A percentile compares a stretch with the other conserved stretches of the same genome.
Evolutionary conservation across 225 moss, liverwort and hornwort genomes (phyloP).

Genomic region (Neckera pumila): DNA sequence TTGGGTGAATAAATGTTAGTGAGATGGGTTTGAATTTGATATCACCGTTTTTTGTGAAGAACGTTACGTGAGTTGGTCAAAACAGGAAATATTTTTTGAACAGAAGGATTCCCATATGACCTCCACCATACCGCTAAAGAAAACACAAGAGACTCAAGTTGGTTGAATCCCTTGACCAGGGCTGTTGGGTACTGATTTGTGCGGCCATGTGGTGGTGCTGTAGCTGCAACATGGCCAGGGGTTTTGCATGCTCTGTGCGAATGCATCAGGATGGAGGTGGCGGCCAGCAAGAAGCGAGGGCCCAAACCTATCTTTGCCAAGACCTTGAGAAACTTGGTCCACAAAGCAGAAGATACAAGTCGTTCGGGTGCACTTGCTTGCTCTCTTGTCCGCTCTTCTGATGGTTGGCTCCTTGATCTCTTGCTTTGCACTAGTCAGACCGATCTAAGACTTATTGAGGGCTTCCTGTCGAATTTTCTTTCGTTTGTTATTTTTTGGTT

Average conservation of each 20-base stretch:
- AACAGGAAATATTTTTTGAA: not conserved
- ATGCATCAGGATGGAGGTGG: slow-evolving; percentile 73
- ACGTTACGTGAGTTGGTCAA: not conserved
- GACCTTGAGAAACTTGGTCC: slow-evolving; percentile 66
- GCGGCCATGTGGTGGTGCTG: slow-evolving; percentile 4
- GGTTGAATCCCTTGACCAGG: not conserved
- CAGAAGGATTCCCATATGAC: not conserved
- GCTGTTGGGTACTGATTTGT: not conserved
- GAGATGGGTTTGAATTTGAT: not conserved
- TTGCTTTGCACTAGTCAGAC: not conserved
- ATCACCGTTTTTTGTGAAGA: not conserved
- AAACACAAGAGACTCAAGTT: not conserved
- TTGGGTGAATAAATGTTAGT: not conserved
- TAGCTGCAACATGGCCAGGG: slow-evolving; percentile 99
- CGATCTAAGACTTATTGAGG: not conserved
- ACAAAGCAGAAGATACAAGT: slow-evolving; percentile 75
- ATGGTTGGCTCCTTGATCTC: not conserved
- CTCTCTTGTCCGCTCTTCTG: not conserved
- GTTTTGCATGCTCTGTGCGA: slow-evolving; percentile 74
- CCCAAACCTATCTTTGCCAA: slow-evolving; percentile 70
- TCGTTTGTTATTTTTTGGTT: not conserved
- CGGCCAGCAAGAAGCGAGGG: slow-evolving; percentile 65
- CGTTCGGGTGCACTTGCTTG: slow-evolving; percentile 44
- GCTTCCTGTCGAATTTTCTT: not conserved
- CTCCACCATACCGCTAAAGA: not conserved